Percentiles rank a stretch among this genome's conserved stretches.
Conservation (phyloP, 345 rosid genomes). For the Abelmoschus esculentus region DNA sequence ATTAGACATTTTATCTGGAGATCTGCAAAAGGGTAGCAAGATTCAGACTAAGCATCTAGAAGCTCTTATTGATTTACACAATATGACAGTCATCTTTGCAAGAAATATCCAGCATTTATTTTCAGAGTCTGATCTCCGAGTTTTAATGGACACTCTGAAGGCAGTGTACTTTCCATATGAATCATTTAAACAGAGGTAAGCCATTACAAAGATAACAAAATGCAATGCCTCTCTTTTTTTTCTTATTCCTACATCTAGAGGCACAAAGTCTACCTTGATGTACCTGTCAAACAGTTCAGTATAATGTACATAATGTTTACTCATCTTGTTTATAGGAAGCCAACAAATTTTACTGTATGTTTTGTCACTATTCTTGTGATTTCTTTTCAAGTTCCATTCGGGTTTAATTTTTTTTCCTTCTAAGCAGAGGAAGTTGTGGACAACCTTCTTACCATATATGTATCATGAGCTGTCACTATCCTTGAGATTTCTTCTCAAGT, state of each 20-base stretch:
- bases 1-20: conserved; percentile 82
- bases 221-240: not conserved
- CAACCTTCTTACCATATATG: no score
- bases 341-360: not conserved
- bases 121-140: conserved; percentile 73
- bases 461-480: no score
- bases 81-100: conserved; percentile 79
- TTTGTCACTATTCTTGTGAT: no score
- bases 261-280: not conserved
- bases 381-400: no score
- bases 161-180: conserved; percentile 86
- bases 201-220: conserved; percentile 10
- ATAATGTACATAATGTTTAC: not conserved
- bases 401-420: no score
- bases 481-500: not conserved
- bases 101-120: conserved; percentile 86
- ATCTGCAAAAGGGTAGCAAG: conserved; percentile 79
- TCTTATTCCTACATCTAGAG: not conserved
- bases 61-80: conserved; percentile 86
- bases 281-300: no score
- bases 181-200: conserved; percentile 88
- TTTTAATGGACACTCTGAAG: conserved; percentile 76
- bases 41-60: conserved; percentile 91
- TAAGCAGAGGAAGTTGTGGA: no score
- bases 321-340: not conserved